Percentiles rank a stretch among this genome's conserved stretches.
Conservation (phyloP, 345 rosid species). For the Diplotaxis tenuifolia region DNA sequence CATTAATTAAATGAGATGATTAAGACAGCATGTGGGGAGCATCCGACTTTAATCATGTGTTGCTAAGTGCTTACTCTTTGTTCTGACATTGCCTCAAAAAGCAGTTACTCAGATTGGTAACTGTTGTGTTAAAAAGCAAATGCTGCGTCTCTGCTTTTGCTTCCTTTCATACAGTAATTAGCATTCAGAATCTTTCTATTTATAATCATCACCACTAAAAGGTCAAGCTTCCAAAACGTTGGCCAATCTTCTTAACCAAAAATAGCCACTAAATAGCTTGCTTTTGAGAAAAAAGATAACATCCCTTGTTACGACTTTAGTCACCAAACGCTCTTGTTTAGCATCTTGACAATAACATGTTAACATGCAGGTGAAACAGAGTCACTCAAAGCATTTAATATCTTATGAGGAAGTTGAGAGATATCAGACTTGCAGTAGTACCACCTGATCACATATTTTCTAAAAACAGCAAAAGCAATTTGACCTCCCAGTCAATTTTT, state of each 20-base stretch:
- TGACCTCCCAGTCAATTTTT: slow-evolving; percentile 11
- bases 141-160: background rate
- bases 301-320: background rate
- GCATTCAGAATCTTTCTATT: background rate
- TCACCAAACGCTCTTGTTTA: background rate
- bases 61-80: background rate
- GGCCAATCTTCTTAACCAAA: background rate
- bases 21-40: background rate
- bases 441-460: background rate
- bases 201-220: background rate
- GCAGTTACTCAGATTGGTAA: background rate
- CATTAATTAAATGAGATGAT: background rate
- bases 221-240: background rate
- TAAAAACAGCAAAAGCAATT: background rate
- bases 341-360: background rate
- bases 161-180: background rate
- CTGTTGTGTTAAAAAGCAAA: background rate
- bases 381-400: background rate
- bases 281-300: background rate
- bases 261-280: background rate
- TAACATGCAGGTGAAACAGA: background rate
- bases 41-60: background rate
- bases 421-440: background rate
- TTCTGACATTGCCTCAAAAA: background rate
- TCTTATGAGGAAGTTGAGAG: background rate